A percentile compares a stretch with the other conserved stretches of the same genome.
phyloP scores from a whole-genome alignment of 805 yeast species.

The Lachancea fermentati region DNA sequence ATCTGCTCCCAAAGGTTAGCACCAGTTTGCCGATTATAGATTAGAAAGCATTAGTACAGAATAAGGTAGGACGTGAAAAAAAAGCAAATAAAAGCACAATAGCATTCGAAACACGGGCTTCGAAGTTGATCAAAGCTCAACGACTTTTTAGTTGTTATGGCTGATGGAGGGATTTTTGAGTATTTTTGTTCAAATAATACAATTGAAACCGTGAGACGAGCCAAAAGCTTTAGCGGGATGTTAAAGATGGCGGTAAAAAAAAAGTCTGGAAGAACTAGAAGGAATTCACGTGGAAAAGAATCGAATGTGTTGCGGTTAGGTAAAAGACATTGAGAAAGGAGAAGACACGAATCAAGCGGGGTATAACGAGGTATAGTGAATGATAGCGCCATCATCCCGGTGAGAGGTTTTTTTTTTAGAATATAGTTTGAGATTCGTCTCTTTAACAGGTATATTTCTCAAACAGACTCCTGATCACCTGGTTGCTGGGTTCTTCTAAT shows the following conservation, averaged over 20 bases:
- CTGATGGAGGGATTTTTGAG: background rate
- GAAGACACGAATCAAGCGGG: background rate
- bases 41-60: background rate
- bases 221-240: background rate
- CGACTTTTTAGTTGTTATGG: background rate
- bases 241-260: background rate
- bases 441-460: background rate
- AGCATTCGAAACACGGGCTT: background rate
- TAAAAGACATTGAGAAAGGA: no score
- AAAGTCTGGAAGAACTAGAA: constrained; percentile 6
- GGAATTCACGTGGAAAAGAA: background rate
- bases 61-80: background rate
- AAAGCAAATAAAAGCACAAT: background rate
- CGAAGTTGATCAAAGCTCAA: background rate
- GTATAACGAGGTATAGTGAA: background rate
- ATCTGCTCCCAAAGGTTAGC: background rate
- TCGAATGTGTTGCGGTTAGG: background rate
- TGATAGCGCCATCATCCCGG: background rate
- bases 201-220: constrained; percentile 6
- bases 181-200: constrained; percentile 3
- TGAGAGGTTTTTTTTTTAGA: no score
- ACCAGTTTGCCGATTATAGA: background rate
- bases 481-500: constrained; percentile 46
- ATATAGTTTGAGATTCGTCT: background rate
- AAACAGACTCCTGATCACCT: constrained; percentile 37